These are phyloP conservation scores for Trichoderma sp. DNA, from an alignment of 2,329 filamentous ascomycete species.

Conservation along the genomic window DNA sequence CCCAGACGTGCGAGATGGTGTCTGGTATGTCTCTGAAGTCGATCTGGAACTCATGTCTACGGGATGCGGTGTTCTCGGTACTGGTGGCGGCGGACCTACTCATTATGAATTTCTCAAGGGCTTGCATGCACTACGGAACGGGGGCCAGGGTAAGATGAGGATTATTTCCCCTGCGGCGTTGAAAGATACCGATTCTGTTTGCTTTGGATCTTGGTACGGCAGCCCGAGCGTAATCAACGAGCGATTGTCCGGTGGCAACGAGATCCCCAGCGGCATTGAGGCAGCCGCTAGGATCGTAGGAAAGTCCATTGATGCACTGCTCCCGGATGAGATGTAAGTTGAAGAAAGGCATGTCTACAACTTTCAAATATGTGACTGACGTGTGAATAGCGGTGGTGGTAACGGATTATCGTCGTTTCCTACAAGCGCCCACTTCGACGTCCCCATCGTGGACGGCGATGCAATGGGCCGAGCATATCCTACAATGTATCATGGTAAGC, in stretches of 20 bases:
- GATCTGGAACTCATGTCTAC: conserved; percentile 38
- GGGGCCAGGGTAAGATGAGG: conserved; percentile 36
- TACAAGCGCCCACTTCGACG: conserved; percentile 35
- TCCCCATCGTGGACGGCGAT: conserved; percentile 39
- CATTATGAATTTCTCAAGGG: conserved; percentile 46
- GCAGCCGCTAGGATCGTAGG: conserved; percentile 35
- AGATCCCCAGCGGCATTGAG: conserved; percentile 39
- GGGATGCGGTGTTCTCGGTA: conserved; percentile 38
- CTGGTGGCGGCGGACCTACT: conserved; percentile 38
- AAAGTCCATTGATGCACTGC: conserved; percentile 34
- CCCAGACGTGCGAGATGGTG: conserved; percentile 32
- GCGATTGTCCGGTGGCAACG: conserved; percentile 36
- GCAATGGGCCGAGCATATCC: conserved; percentile 41
- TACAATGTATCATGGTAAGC: conserved; percentile 36
- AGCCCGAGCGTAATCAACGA: conserved; percentile 43
- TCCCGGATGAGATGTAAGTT: conserved; percentile 40
- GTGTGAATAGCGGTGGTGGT: conserved; percentile 34
- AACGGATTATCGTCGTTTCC: conserved; percentile 40
- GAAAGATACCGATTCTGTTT: conserved; percentile 39
- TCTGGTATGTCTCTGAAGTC: conserved; percentile 38
- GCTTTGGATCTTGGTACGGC: conserved; percentile 47
- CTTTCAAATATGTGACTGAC: conserved; percentile 17
- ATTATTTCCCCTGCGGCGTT: conserved; percentile 40
- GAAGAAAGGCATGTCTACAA: neutral
- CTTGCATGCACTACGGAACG: conserved; percentile 37